Evolutionary conservation across 2,329 filamentous ascomycete species (phyloP), one percentile per base, ranked within the genome.

Genomic region (Teratosphaeria gauchensis): DNA sequence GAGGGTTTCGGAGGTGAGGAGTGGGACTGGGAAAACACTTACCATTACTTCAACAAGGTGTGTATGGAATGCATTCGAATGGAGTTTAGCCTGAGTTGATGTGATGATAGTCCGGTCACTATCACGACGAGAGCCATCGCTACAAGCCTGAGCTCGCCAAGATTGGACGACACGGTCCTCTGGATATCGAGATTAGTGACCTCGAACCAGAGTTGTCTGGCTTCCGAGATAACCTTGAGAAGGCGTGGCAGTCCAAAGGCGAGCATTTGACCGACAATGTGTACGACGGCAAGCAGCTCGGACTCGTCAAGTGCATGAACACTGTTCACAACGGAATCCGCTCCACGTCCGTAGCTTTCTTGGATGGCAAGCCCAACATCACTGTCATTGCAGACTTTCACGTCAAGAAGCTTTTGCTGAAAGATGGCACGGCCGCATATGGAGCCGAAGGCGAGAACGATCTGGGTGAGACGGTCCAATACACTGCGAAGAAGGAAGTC

Each of bases 11-110:
- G 68, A 14, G 68, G 68, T 53, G 31, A 51, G 0, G 65, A 64
- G 5, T 83, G 80, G 72, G 74, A 57, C 48, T 74, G 69, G 68
- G 65, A 65, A 2, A 65, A 54, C 7, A 56, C 35, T 42, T 42
- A 42, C 74, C 53, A 65, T 69, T 30, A 42, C n/a, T 42, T 42
- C 35, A 42, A 42, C n/a, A 42, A 42, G 35, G 35, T 42, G 14
- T 42, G 35, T 42, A 16, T 42, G 2, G 35, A 42, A 16, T 2
- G 4, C n/a, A 42, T 16, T 16, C 11, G 35, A 16, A 16, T 14
- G 12, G 35, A 42, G 35, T 2, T 12, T 42, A 11, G 35, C 35
- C 12, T 14, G 11, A 42, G 35, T 11, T 42, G 11, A 42, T 16
- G 14, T 5, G 33, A 35, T 2, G 14, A 42, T 14, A 42, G 35